Evolutionary conservation across 2,329 filamentous ascomycete genomes (phyloP), one percentile per base, ranked within the genome.

Genomic region (Penicillium frequentans): DNA sequence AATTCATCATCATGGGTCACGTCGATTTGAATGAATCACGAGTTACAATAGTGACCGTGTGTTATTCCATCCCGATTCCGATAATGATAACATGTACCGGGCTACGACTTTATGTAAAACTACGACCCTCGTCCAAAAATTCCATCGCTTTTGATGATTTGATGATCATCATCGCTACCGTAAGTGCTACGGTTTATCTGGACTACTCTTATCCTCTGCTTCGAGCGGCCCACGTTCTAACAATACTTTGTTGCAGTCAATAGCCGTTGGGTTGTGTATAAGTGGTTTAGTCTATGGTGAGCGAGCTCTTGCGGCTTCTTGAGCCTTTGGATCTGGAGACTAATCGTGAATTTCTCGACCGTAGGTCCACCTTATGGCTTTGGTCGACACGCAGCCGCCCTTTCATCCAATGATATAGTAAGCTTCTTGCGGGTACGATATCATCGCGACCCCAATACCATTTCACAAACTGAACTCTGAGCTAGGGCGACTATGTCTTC

Each of bases 401-500:
- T 63, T 1, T 35, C 58, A 10, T 13, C 27, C 5, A 5, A 54
- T 3, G 48, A 61, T 13, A n/a, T 59, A 11, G 42, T 56, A 39
- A 50, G 21, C 1, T 59, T 63, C 26, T 55, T 61, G 45, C 39
- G 27, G 54, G 60, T 63, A 57, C 7, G 44, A 16, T n/a, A 46
- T 37, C 21, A 23, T 14, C 24, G 21, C 23, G 5, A 29, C 5
- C 3, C 35, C 19, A 1, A 42, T 6, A 10, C 37, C 5, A 9
- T n/a, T 23, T 33, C 13, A 7, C 4, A 27, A 39, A n/a, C 14
- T 33, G 42, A 9, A 23, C 10, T 24, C 0, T 23, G 2, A 5
- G 14, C 5, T 42, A 62, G 60, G 60, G 58, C 39, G 53, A 62
- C 42, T 62, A 62, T 27, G 44, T 62, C 45, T 58, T 62, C 45